Evolutionary conservation across 441 rosid species (phyloP).

Genomic region (Euphorbia celastroides): DNA sequence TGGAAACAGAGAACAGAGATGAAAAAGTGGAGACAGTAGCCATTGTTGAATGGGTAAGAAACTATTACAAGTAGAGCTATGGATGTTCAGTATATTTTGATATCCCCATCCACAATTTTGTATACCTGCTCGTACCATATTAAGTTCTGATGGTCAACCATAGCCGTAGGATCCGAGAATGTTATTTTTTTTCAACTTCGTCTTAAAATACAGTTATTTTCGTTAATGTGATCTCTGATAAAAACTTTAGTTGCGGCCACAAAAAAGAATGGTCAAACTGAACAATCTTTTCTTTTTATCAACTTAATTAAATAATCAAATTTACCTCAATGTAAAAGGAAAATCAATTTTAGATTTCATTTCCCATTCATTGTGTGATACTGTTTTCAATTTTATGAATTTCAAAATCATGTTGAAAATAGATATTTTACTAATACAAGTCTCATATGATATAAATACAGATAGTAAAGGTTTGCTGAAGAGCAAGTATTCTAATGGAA

Average conservation of each 20-base stretch:
- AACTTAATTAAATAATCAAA: too few species aligned
- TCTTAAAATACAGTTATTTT: neutral
- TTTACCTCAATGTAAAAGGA: too few species aligned
- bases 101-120: slow-evolving; percentile 10
- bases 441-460: neutral
- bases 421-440: neutral
- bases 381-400: too few species aligned
- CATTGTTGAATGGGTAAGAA: slow-evolving; percentile 25
- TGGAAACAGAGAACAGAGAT: slow-evolving; percentile 25
- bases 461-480: too few species aligned
- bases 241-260: too few species aligned
- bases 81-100: neutral
- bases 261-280: too few species aligned
- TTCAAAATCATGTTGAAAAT: neutral
- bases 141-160: neutral
- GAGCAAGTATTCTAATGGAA: too few species aligned
- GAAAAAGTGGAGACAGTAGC: slow-evolving; percentile 46
- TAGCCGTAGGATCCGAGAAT: neutral
- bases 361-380: neutral
- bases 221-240: neutral
- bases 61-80: neutral
- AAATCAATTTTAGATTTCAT: neutral
- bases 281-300: too few species aligned
- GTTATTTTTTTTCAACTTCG: neutral
- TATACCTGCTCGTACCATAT: neutral